Base-by-base conservation (phyloP, 2,329 filamentous ascomycete species). In the Gremmenia infestans region DNA sequence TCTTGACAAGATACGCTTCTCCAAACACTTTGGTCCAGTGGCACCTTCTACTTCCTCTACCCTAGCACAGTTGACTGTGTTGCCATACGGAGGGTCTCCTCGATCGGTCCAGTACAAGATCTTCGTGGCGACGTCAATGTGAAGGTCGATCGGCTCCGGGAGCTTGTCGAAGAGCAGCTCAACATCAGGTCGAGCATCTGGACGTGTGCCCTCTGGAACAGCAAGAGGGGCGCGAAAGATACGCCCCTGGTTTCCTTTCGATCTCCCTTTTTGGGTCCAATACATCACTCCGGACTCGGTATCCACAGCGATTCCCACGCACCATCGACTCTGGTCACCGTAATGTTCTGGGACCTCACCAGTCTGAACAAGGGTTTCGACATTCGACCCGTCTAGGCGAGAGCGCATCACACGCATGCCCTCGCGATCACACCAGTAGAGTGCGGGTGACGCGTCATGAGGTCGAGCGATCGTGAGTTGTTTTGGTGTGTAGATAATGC, bases 81-180 rank as follows among this genome's bases (percentile, higher is more conserved):
- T 82, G 0, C 81, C 82, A 6, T 69, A 65, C 0, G 81, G 81
- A 0, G 78, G 11, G 19, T 85, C 81, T 2, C 81, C 82, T 0
- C 82, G 72, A 57, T 85, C 82, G 0, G 81, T 83, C 82, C 81
- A 85, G 66, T 81, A 84, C 36, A 85, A 68, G 1, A 65, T 69
- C 22, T 72, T 64, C 5, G 64, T 61, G 0, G 70, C 66, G 11
- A 74, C 71, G 22, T 84, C 80, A 0, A 83, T 60, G 36, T 81
- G 78, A 0, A 85, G 67, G 59, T 85, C 80, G 56, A 85, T 79
- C 0, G 79, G 78, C 64, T 83, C 81, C 0, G 80, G 79, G 6
- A 83, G 68, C 0, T 66, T 63, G 40, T 81, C 77, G 28, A 61
- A 61, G 7, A 61, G 45, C 2, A 42, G 22, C 15, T 61, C 60